Evolutionary conservation across 768 basidiomycete species (phyloP).

Genomic region (Lentinula edodes): DNA sequence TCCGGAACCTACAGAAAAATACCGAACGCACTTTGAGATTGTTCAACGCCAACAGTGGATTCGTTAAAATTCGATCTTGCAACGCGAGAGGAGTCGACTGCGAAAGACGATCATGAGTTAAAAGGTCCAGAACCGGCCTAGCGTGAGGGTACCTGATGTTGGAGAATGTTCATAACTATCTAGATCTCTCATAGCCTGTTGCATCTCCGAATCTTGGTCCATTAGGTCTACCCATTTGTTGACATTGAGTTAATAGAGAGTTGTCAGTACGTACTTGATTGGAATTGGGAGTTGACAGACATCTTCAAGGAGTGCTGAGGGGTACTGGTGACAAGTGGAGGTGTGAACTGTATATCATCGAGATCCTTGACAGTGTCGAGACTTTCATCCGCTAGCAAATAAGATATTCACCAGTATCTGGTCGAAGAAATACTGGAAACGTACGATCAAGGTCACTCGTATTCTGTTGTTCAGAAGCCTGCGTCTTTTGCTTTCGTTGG

Average conservation of each 20-base stretch:
- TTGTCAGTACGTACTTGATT: slow-evolving; percentile 44
- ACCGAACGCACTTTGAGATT: not conserved
- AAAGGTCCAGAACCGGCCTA: not conserved
- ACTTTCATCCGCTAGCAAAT: slow-evolving; percentile 19
- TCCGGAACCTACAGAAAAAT: not conserved
- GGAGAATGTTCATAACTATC: slow-evolving; percentile 45
- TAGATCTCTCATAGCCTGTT: slow-evolving; percentile 49
- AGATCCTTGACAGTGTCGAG: slow-evolving; percentile 34
- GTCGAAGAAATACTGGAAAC: slow-evolving; percentile 15
- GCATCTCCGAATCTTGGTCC: slow-evolving; percentile 71
- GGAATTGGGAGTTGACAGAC: slow-evolving; percentile 41
- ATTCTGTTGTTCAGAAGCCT: slow-evolving; percentile 28
- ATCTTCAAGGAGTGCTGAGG: slow-evolving; percentile 52
- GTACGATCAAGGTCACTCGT: slow-evolving; percentile 24
- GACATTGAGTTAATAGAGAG: not conserved
- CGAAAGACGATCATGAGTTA: not conserved
- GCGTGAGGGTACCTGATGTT: not conserved
- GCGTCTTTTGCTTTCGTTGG: slow-evolving; percentile 32
- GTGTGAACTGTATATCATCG: slow-evolving; percentile 32
- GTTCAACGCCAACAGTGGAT: not conserved
- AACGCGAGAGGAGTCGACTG: not conserved
- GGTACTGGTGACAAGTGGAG: slow-evolving; percentile 50
- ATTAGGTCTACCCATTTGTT: slow-evolving; percentile 44
- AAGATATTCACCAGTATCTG: slow-evolving; percentile 8
- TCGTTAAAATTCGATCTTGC: not conserved